A percentile compares a stretch with the other conserved stretches of the same genome.
Evolutionary conservation across 345 rosid species (phyloP).

Genomic region (Lepidium aucheri): DNA sequence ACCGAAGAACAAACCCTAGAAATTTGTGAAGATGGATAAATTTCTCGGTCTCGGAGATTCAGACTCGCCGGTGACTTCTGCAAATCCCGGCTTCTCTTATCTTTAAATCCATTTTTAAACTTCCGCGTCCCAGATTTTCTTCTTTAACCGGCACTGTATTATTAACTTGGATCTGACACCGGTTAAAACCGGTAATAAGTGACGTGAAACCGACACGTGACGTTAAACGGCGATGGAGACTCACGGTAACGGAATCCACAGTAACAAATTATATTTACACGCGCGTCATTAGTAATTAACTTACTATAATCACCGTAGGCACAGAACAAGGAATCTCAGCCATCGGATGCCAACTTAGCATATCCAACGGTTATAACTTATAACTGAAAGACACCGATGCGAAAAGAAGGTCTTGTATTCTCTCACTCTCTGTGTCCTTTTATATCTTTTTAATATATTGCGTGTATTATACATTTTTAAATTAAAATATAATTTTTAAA

Average conservation of each 20-base stretch:
- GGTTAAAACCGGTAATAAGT: constrained; percentile 22
- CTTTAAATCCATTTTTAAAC: constrained; percentile 14
- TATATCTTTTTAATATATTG: no score
- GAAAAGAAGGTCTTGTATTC: no score
- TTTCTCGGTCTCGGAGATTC: constrained; percentile 3
- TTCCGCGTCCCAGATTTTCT: constrained; percentile 9
- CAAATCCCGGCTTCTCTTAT: constrained; percentile 29
- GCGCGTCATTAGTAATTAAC: neutral
- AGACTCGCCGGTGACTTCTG: constrained; percentile 25
- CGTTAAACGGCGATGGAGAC: neutral
- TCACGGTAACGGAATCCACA: neutral
- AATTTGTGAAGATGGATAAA: neutral
- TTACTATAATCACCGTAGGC: neutral
- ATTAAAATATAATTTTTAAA: no score
- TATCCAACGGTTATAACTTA: neutral
- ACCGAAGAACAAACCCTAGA: constrained; percentile 13
- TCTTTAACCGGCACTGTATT: constrained; percentile 1
- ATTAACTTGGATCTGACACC: constrained; percentile 29
- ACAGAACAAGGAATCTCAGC: neutral
- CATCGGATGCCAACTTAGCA: neutral
- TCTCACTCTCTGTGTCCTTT: no score
- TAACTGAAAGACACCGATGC: neutral
- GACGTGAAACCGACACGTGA: constrained; percentile 25
- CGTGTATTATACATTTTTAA: no score
- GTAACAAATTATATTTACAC: neutral